These are phyloP conservation scores for Globisporangium alternatum DNA, from an alignment of 352 stramenopile species.

Conservation along the genomic window DNA sequence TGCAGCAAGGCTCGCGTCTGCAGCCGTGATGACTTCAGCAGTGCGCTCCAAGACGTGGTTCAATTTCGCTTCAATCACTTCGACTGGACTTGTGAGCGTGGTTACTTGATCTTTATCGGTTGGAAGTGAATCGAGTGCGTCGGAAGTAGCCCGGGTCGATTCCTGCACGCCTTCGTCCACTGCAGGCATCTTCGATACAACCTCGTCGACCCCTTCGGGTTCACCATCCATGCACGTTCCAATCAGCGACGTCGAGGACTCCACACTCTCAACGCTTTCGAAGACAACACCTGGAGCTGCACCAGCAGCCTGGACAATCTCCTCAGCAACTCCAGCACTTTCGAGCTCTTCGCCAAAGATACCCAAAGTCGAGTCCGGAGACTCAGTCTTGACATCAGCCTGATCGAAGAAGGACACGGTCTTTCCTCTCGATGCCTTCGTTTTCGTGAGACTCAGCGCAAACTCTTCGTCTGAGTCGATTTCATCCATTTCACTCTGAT, in stretches of 20 bases:
- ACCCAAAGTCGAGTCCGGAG: neutral
- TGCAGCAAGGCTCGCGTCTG: neutral
- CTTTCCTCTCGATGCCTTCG: slow-evolving; percentile 1
- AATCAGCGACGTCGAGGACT: neutral
- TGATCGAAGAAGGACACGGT: slow-evolving; percentile 12
- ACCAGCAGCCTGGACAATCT: neutral
- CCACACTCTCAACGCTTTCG: neutral
- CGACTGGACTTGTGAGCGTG: neutral
- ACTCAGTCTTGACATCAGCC: neutral
- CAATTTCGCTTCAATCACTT: neutral
- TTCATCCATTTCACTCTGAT: neutral
- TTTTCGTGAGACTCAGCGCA: neutral
- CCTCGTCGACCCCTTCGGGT: neutral
- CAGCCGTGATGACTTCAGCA: neutral
- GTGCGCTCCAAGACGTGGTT: neutral
- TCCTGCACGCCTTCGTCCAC: neutral
- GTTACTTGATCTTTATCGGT: neutral
- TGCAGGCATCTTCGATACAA: neutral
- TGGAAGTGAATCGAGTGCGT: neutral
- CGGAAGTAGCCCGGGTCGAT: neutral
- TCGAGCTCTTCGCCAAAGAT: slow-evolving; percentile 8
- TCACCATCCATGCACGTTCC: neutral
- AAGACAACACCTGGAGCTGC: neutral
- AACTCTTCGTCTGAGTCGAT: slow-evolving; percentile 15
- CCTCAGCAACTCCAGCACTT: neutral